Conservation (phyloP, 257 asterid genomes). For the Cinchona pubescens region DNA sequence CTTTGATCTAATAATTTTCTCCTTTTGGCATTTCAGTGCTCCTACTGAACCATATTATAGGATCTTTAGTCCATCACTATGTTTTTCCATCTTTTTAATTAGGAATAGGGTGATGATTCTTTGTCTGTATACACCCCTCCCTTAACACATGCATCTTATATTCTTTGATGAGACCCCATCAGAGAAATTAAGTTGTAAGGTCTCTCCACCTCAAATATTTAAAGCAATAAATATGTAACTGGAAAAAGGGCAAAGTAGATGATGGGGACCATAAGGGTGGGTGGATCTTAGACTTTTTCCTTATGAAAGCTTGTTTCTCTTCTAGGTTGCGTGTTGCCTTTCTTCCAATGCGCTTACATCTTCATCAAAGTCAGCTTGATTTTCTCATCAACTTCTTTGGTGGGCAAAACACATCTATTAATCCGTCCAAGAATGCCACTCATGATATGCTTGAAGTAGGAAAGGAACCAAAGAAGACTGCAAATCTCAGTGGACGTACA, state of each 20-base stretch:
- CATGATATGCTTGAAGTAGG: constrained; percentile 40
- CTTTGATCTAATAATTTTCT: not conserved
- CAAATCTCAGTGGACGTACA: constrained; percentile 36
- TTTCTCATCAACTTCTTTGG: constrained; percentile 91
- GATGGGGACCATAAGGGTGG: not conserved
- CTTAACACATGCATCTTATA: not conserved
- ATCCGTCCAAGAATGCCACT: constrained; percentile 38
- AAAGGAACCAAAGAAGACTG: constrained; percentile 37
- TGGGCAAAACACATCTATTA: constrained; percentile 51
- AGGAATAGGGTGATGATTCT: not conserved
- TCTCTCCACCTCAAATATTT: not conserved
- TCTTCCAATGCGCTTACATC: constrained; percentile 83
- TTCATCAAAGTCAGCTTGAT: constrained; percentile 95
- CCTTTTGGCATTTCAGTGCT: not conserved
- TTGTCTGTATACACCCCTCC: not conserved
- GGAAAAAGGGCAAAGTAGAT: not conserved
- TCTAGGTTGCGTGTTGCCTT: constrained; percentile 75
- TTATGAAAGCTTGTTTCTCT: constrained; percentile 4
- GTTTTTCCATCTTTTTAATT: not conserved
- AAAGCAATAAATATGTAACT: not conserved
- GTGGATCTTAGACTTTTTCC: not conserved
- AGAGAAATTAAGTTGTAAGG: not conserved
- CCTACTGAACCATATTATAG: not conserved
- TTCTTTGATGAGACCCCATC: too few species aligned
- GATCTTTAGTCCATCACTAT: not conserved